Percentiles rank a stretch among this genome's conserved stretches.
Evolutionary conservation across 202 grass and related monocot genomes (phyloP).

Genomic region (Alloteropsis angusta): DNA sequence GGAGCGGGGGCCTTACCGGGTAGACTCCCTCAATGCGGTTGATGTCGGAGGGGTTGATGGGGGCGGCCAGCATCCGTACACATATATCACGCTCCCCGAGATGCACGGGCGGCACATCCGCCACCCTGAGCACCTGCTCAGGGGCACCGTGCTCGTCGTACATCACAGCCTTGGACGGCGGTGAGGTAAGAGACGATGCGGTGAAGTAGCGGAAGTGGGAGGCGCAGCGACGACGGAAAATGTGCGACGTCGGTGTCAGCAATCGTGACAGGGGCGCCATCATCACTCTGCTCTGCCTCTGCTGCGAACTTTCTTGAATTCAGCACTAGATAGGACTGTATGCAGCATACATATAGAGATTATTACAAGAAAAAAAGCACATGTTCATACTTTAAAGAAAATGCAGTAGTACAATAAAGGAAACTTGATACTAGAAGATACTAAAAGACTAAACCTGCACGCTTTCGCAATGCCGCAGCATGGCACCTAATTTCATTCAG

Average conservation of each 20-base stretch:
- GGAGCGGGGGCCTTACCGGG: slow-evolving; percentile 60
- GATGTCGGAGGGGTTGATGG: slow-evolving; percentile 94
- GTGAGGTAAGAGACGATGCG: slow-evolving; percentile 3
- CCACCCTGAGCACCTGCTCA: slow-evolving; percentile 51
- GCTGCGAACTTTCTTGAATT: no score
- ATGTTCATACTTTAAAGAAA: no score
- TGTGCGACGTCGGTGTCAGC: neutral
- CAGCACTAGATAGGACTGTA: no score
- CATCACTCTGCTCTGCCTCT: no score
- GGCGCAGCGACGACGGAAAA: neutral
- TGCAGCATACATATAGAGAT: no score
- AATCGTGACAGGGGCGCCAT: neutral
- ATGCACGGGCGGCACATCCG: slow-evolving; percentile 38
- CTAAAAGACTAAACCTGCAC: no score
- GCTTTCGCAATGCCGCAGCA: no score
- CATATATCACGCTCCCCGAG: slow-evolving; percentile 60
- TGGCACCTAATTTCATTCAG: no score
- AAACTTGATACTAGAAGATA: no score
- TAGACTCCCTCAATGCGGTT: slow-evolving; percentile 80
- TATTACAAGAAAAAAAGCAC: no score
- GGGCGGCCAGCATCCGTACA: slow-evolving; percentile 68
- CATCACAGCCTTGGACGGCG: slow-evolving; percentile 51
- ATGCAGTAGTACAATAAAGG: no score
- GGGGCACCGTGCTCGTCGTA: slow-evolving; percentile 66
- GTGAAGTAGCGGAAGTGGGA: neutral